Conservation (phyloP, 495 filamentous ascomycete genomes). For the Penicillium daleae region DNA sequence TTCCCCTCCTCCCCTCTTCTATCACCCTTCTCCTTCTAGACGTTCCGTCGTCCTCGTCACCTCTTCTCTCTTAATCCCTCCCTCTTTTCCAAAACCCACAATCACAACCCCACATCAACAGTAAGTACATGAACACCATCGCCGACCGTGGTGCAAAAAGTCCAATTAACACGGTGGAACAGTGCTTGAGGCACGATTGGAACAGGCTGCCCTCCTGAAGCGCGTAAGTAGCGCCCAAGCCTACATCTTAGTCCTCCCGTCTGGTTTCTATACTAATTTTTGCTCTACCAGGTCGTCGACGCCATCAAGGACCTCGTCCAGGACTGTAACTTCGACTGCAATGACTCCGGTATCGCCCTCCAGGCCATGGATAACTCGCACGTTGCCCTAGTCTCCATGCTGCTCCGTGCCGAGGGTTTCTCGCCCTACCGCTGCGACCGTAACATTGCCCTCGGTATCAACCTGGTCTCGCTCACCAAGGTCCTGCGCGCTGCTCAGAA, state of each 20-base stretch:
- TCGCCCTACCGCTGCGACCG: conserved; percentile 98
- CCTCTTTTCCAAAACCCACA: not conserved
- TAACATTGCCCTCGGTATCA: conserved; percentile 97
- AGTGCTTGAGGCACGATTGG: conserved; percentile 97
- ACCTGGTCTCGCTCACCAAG: conserved; percentile 94
- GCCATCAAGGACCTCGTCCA: conserved; percentile 99
- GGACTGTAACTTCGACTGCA: conserved; percentile 99
- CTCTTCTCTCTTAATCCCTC: not conserved
- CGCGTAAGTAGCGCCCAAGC: conserved; percentile 62
- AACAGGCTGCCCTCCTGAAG: conserved; percentile 93
- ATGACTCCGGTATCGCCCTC: conserved; percentile 96
- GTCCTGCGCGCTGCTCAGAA: conserved; percentile 92
- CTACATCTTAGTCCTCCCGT: not conserved
- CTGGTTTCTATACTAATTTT: conserved; percentile 6
- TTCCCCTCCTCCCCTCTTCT: conserved; percentile 7
- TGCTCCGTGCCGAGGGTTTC: conserved; percentile 94
- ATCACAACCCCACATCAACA: conserved; percentile 36
- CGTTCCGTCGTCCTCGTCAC: conserved; percentile 6
- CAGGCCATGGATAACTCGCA: conserved; percentile 99
- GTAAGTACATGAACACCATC: conserved; percentile 32
- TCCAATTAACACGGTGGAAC: conserved; percentile 23
- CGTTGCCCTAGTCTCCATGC: conserved; percentile 98
- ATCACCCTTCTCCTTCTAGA: conserved; percentile 3
- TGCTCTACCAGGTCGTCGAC: conserved; percentile 77
- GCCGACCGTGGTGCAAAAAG: conserved; percentile 19